Conservation (phyloP, 2,329 filamentous ascomycete genomes). For the Microdochium bolleyi region DNA sequence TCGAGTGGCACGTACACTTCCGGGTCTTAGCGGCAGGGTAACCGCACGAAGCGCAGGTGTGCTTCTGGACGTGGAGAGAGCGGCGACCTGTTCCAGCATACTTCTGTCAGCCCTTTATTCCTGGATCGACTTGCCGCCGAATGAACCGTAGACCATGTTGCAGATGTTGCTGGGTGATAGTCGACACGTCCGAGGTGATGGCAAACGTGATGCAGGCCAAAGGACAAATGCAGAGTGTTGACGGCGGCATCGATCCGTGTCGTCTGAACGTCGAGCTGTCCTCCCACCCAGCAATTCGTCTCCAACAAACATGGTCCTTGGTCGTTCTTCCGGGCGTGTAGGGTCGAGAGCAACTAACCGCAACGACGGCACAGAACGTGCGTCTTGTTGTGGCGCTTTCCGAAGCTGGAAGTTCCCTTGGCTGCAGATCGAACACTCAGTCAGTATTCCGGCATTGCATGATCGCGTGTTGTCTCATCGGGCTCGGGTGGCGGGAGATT, state of each 20-base stretch:
- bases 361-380: constrained; percentile 98
- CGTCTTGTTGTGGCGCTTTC: constrained; percentile 86
- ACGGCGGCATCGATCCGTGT: too few species aligned
- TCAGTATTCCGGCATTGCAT: constrained; percentile 12
- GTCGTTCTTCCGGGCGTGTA: not conserved
- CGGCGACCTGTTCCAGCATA: constrained; percentile 62
- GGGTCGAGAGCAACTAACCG: constrained; percentile 55
- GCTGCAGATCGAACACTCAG: constrained; percentile 13
- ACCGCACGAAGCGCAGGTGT: constrained; percentile 90
- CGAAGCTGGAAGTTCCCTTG: constrained; percentile 28
- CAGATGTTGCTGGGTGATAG: not conserved
- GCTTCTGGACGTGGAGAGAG: constrained; percentile 99
- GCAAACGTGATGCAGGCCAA: too few species aligned
- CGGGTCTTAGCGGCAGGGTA: constrained; percentile 96
- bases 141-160: not conserved
- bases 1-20: constrained; percentile 72
- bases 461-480: constrained; percentile 3
- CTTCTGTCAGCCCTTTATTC: not conserved
- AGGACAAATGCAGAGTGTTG: too few species aligned
- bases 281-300: not conserved
- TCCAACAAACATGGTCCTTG: not conserved
- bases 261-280: not conserved
- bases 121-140: not conserved
- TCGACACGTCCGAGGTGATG: too few species aligned
- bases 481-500: constrained; percentile 6